Evolutionary conservation across 2,329 filamentous ascomycete species (phyloP).

Genomic region (Fusarium robinianum): DNA sequence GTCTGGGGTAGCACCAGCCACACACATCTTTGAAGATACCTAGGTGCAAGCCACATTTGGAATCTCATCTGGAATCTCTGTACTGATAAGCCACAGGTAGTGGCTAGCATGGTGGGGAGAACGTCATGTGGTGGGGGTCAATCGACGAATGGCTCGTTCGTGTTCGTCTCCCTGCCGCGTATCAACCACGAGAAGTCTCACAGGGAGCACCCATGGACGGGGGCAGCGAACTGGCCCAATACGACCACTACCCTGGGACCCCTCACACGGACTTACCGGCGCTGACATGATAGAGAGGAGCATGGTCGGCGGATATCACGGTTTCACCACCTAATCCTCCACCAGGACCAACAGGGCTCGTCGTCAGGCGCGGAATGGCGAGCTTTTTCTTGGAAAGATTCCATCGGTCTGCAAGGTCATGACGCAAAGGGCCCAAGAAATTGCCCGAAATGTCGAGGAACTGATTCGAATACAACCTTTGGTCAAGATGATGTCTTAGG

Average conservation of each 20-base stretch:
- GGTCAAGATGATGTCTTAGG: constrained; percentile 16
- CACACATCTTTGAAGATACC: too few relatives aligned
- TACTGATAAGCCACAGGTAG: too few relatives aligned
- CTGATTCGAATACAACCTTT: too few relatives aligned
- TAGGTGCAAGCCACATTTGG: too few relatives aligned
- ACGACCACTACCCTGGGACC: constrained; percentile 20
- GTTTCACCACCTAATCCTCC: constrained; percentile 28
- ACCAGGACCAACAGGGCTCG: constrained; percentile 3
- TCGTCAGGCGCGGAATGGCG: constrained; percentile 14
- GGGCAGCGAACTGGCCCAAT: constrained; percentile 10
- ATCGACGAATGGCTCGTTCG: constrained; percentile 18
- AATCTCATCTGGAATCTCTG: constrained; percentile 5
- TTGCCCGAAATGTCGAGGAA: constrained; percentile 13
- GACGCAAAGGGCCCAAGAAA: constrained; percentile 14
- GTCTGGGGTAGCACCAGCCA: too few relatives aligned
- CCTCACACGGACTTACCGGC: constrained; percentile 27
- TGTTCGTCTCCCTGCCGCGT: constrained; percentile 15
- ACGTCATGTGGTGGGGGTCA: too few relatives aligned
- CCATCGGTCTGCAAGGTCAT: constrained; percentile 5
- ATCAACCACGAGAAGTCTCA: constrained; percentile 1
- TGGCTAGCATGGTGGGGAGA: too few relatives aligned
- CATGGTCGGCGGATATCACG: constrained; percentile 20
- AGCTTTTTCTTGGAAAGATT: constrained; percentile 8
- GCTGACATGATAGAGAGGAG: constrained; percentile 14
- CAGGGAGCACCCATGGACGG: constrained; percentile 20